Evolutionary conservation across 2,329 filamentous ascomycete genomes (phyloP).

Genomic region (Venturia oleaginea): DNA sequence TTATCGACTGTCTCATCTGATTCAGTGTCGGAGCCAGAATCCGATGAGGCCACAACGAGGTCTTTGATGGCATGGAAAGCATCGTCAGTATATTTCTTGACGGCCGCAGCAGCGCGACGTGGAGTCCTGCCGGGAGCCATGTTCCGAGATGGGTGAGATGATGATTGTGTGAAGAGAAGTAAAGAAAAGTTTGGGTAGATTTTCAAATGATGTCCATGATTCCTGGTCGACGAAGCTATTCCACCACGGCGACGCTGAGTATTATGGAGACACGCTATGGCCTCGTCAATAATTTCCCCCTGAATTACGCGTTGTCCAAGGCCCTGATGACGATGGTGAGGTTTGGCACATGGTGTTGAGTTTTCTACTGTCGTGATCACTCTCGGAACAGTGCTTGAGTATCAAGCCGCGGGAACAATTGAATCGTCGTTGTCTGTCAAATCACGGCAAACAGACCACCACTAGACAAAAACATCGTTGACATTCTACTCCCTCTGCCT

Average conservation of each 20-base stretch:
- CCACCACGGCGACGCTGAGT: neutral
- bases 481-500: neutral
- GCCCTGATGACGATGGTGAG: neutral
- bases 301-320: neutral
- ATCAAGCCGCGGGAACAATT: neutral
- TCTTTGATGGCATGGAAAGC: constrained; percentile 10
- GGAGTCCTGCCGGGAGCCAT: neutral
- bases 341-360: neutral
- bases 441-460: neutral
- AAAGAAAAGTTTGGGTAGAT: neutral
- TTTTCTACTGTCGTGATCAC: neutral
- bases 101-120: neutral
- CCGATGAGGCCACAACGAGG: neutral
- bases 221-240: neutral
- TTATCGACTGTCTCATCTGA: neutral
- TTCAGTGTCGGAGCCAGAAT: neutral
- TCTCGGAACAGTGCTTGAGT: neutral
- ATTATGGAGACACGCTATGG: neutral
- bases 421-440: neutral
- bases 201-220: neutral
- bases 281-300: neutral
- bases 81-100: constrained; percentile 12
- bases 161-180: neutral
- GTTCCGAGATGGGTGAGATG: neutral
- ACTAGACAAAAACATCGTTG: neutral